Evolutionary conservation across 208 protist genomes (phyloP).

Genomic region (Polymyxa betae): DNA sequence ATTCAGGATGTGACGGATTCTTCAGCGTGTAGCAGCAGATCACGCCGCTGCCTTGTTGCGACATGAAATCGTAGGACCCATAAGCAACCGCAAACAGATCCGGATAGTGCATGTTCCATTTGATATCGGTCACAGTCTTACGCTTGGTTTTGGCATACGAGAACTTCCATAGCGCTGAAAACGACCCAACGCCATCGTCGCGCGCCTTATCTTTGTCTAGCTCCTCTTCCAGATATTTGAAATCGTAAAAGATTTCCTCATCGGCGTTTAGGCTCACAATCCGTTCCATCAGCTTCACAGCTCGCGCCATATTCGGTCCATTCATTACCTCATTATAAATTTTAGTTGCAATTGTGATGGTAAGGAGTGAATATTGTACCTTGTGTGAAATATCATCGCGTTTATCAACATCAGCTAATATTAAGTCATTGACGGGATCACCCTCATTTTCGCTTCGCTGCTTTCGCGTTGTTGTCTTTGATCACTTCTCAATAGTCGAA

Average conservation of each 20-base stretch:
- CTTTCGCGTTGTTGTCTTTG: not conserved
- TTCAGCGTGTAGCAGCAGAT: constrained; percentile 95
- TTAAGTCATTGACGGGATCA: constrained; percentile 81
- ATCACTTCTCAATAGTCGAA: not conserved
- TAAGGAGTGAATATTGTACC: constrained; percentile 66
- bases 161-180: constrained; percentile 94
- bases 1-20: constrained; percentile 90
- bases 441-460: constrained; percentile 2
- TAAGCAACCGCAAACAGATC: constrained; percentile 95
- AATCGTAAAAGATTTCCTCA: constrained; percentile 93
- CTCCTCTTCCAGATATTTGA: constrained; percentile 95
- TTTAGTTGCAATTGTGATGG: not conserved
- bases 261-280: constrained; percentile 96
- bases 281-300: constrained; percentile 88
- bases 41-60: constrained; percentile 80
- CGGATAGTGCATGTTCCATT: constrained; percentile 88
- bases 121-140: constrained; percentile 84
- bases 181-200: constrained; percentile 78
- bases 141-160: constrained; percentile 74
- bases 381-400: constrained; percentile 83
- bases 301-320: constrained; percentile 73
- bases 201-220: constrained; percentile 88
- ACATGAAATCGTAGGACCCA: constrained; percentile 95
- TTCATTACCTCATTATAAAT: constrained; percentile 70
- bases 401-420: constrained; percentile 92